Evolutionary conservation across 2,329 filamentous ascomycete species (phyloP).

Genomic region (Plectosphaerella plurivora): DNA sequence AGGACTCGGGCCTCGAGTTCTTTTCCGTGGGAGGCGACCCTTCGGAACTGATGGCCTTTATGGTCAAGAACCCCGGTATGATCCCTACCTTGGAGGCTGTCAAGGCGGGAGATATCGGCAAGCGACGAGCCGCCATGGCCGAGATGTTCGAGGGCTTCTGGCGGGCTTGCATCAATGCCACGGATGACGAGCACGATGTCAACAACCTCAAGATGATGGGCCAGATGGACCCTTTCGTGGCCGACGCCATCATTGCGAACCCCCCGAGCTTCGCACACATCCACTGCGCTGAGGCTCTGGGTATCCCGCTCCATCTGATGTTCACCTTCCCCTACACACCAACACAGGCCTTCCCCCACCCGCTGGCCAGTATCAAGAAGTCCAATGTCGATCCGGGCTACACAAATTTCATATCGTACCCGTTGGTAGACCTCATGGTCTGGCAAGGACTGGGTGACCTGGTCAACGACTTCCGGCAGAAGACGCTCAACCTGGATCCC

Average conservation of each 20-base stretch:
- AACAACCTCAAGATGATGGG: slow-evolving; percentile 63
- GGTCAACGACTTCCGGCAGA: slow-evolving; percentile 68
- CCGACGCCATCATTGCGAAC: slow-evolving; percentile 82
- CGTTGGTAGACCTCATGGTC: slow-evolving; percentile 78
- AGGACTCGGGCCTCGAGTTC: slow-evolving; percentile 71
- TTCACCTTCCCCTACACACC: slow-evolving; percentile 84
- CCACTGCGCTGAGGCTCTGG: slow-evolving; percentile 74
- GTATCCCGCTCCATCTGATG: slow-evolving; percentile 77
- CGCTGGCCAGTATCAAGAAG: slow-evolving; percentile 69
- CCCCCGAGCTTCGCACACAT: slow-evolving; percentile 75
- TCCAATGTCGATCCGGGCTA: slow-evolving; percentile 69
- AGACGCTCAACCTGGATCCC: slow-evolving; percentile 66
- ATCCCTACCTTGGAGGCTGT: slow-evolving; percentile 71
- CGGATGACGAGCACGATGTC: slow-evolving; percentile 61
- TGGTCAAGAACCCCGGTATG: slow-evolving; percentile 80
- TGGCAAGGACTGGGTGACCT: slow-evolving; percentile 86
- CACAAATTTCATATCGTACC: slow-evolving; percentile 77
- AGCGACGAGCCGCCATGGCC: slow-evolving; percentile 64
- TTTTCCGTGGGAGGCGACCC: slow-evolving; percentile 78
- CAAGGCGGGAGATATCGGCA: slow-evolving; percentile 67
- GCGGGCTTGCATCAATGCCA: slow-evolving; percentile 70
- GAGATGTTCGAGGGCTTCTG: slow-evolving; percentile 84
- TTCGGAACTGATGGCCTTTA: slow-evolving; percentile 79
- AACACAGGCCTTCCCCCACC: slow-evolving; percentile 72
- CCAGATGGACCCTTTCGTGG: slow-evolving; percentile 56